Base-by-base conservation (phyloP, 768 basidiomycete genomes). In the Boletus vinaceobasis region DNA sequence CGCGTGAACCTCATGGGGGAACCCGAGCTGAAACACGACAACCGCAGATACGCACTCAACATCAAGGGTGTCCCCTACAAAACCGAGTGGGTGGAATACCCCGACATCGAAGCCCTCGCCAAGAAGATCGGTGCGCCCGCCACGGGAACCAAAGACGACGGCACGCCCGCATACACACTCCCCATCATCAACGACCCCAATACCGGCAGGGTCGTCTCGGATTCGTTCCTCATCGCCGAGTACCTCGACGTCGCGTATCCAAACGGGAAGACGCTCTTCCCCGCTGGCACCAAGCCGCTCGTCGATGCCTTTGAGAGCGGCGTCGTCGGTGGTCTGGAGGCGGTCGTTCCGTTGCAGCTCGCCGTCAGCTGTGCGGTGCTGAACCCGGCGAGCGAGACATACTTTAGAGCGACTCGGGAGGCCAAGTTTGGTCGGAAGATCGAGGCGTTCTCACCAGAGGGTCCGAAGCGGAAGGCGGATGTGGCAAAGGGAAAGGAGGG, bases 181-280 rank as follows among this genome's bases (percentile, higher is more conserved):
- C 79, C 79, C 31, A 72, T 72, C 40, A 74, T 77, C 51, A 60
- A 71, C 44, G 77, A 80, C 50, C 69, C 73, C 27, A 64, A 63
- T 33, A 77, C 72, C 6, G 65, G 66, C 2, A 57, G 52, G 13
- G 61, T 70, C 51, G 23, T 79, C 27, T 35, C 76, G 0, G 77
- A 81, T 49, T 77, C 76, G 6, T 67, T 72, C 51, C 61, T 62
- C 17, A 80, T 80, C 47, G 77, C 77, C 0, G 66, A 70, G 53
- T 81, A 81, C 53, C 77, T 79, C 36, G 79, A 81, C 32, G 66
- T 59, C 15, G 64, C 65, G 0, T 80, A 78, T 57, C 76, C 78
- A 5, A 27, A 36, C 10, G 71, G 72, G 2, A 71, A 70, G 7
- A 55, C 52, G 11, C 63, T 82, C 43, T 73, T 84, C 62, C 79